phyloP scores from a whole-genome alignment of 2,329 filamentous ascomycete species.

The Mariannaea sp. region DNA sequence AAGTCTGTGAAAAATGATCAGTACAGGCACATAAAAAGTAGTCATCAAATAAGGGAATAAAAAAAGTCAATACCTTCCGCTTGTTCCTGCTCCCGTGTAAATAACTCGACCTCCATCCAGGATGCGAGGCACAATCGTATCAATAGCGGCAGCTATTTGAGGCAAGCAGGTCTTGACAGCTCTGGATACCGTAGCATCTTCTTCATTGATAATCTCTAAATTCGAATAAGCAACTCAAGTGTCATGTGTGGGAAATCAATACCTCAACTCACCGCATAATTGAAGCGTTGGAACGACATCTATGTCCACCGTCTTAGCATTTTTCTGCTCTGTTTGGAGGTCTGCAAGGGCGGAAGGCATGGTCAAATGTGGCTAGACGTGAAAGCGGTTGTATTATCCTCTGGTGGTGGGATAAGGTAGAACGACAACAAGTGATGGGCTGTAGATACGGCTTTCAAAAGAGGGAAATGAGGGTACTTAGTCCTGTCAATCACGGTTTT shows the following conservation, averaged over 20 bases:
- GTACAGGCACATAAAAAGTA: too few relatives aligned
- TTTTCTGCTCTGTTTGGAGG: constrained; percentile 11
- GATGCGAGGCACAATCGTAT: constrained; percentile 5
- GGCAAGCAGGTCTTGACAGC: constrained; percentile 9
- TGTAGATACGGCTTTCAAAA: too few relatives aligned
- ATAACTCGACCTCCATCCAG: constrained; percentile 7
- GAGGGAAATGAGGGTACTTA: too few relatives aligned
- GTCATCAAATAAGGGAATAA: too few relatives aligned
- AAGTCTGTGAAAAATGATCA: constrained; percentile 5
- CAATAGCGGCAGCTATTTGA: constrained; percentile 7
- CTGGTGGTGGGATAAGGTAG: too few relatives aligned
- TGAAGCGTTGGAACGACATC: constrained; percentile 1
- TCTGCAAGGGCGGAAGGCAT: neutral
- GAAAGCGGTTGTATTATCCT: too few relatives aligned
- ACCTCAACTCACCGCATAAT: constrained; percentile 1
- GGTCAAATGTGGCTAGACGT: too few relatives aligned
- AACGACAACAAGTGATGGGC: too few relatives aligned
- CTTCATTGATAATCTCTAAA: neutral
- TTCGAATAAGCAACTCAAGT: neutral
- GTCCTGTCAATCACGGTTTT: too few relatives aligned
- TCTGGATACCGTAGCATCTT: neutral
- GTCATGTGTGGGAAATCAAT: neutral
- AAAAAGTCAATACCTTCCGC: constrained; percentile 1
- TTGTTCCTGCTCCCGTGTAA: constrained; percentile 11
- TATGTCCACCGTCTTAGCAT: constrained; percentile 2